Conservation (phyloP, 2,329 filamentous ascomycete genomes). For the Phoma herbarum region DNA sequence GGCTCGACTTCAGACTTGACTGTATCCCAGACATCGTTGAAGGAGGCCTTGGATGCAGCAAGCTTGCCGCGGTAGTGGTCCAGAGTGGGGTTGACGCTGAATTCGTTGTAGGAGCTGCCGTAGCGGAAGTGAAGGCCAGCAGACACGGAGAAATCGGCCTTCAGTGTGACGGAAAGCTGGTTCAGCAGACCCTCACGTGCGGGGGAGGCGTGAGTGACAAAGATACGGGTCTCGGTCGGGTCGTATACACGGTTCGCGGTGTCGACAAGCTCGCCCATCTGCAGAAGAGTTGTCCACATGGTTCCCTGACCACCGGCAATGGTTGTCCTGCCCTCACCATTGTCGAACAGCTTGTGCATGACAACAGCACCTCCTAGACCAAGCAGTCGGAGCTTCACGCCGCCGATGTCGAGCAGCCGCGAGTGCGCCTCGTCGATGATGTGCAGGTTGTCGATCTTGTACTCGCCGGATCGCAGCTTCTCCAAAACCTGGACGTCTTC, state of each 20-base stretch:
- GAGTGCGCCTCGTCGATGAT: slow-evolving; percentile 99
- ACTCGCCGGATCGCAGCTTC: slow-evolving; percentile 96
- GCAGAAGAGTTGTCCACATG: slow-evolving; percentile 98
- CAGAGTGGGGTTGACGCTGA: slow-evolving; percentile 96
- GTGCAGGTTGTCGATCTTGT: slow-evolving; percentile 96
- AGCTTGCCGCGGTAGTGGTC: slow-evolving; percentile 99
- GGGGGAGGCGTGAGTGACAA: slow-evolving; percentile 95
- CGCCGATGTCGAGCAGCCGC: slow-evolving; percentile 90
- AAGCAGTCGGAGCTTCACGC: slow-evolving; percentile 92
- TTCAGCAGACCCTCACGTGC: slow-evolving; percentile 96
- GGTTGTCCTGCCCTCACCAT: slow-evolving; percentile 95
- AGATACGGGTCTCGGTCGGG: slow-evolving; percentile 94
- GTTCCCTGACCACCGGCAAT: slow-evolving; percentile 98
- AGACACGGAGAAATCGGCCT: slow-evolving; percentile 97
- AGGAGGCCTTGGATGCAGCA: slow-evolving; percentile 95
- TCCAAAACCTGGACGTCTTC: slow-evolving; percentile 97
- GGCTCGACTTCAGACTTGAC: slow-evolving; percentile 96
- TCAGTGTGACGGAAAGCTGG: slow-evolving; percentile 95
- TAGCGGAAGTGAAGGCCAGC: slow-evolving; percentile 98
- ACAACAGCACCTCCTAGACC: slow-evolving; percentile 96
- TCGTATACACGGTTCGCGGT: slow-evolving; percentile 98
- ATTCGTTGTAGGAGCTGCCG: slow-evolving; percentile 99
- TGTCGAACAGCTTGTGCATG: slow-evolving; percentile 99
- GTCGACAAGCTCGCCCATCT: slow-evolving; percentile 98
- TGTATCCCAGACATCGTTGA: slow-evolving; percentile 99